Evolutionary conservation across 768 basidiomycete species (phyloP), one percentile per base, ranked within the genome.

Genomic region (Hortiboletus campestris): DNA sequence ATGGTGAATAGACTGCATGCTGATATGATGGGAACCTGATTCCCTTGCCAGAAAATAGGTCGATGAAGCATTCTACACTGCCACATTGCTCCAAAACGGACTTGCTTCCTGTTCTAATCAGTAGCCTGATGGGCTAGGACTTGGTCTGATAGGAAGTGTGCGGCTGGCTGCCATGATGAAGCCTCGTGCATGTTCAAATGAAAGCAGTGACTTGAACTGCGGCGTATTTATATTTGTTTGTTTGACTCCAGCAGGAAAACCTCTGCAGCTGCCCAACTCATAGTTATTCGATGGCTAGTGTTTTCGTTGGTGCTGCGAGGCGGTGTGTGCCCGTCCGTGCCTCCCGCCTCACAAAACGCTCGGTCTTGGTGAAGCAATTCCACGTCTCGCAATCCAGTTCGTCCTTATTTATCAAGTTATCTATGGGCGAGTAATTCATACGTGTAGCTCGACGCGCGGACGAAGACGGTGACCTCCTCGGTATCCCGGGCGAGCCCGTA

Each of bases 361-460:
- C 65, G 1, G 36, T 49, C 16, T 46, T 49, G 25, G 46, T 49
- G 22, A 63, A 46, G 42, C 20, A 57, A 38, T 45, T 71, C 0
- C 65, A 69, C 28, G 17, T 57, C 13, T 71, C 62, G n/a, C 56
- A 57, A 25, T 45, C 57, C 19, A 51, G 68, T 71, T 57, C 49
- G 69, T 69, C 29, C 42, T 42, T 38, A 9, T 58, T 56, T 34
- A 34, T 31, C 31, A 10, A 10, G 17, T 25, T n/a, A 6, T 40
- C 11, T 12, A 38, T 14, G 25, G 3, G 20, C 51, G 7, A 53
- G 34, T 55, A 31, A 65, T 52, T 52, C 14, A 48, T 19, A 1
- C 34, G 14, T 19, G 16, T 57, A 70, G 69, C 46, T 28, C 63
- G 49, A 59, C 59, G 47, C 11, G 47, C 52, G 6, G 31, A 17